A percentile compares a stretch with the other conserved stretches of the same genome.
Conservation (phyloP, 257 asterid genomes). For the Forsythia suspensa region DNA sequence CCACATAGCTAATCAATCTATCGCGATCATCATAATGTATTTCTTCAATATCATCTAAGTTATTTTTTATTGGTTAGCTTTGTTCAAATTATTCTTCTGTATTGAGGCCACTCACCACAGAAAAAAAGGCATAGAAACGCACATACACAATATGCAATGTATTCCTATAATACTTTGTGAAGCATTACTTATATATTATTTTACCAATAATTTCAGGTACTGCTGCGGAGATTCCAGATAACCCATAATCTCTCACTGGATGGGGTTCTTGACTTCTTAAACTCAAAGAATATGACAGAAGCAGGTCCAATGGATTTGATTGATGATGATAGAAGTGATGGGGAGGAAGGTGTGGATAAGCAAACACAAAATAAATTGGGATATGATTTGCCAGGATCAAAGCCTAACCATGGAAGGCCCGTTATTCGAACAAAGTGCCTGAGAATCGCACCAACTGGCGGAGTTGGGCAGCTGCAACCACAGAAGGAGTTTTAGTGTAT, state of each 20-base stretch:
- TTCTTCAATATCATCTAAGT: neutral
- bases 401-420: slow-evolving; percentile 91
- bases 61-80: neutral
- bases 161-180: neutral
- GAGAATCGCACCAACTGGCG: slow-evolving; percentile 97
- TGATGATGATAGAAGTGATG: slow-evolving; percentile 80
- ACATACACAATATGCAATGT: neutral
- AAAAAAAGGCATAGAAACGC: neutral
- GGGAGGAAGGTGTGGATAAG: slow-evolving; percentile 84
- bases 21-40: neutral
- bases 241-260: slow-evolving; percentile 85
- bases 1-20: neutral
- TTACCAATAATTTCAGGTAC: slow-evolving; percentile 53
- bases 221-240: slow-evolving; percentile 82
- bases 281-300: slow-evolving; percentile 93
- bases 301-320: slow-evolving; percentile 91
- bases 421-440: slow-evolving; percentile 81
- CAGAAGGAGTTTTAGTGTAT: slow-evolving; percentile 90
- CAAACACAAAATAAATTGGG: slow-evolving; percentile 63
- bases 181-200: slow-evolving; percentile 11
- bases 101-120: neutral
- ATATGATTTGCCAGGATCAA: slow-evolving; percentile 89
- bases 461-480: slow-evolving; percentile 98
- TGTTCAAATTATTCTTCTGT: neutral
- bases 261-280: slow-evolving; percentile 91